Evolutionary conservation across 2,329 filamentous ascomycete genomes (phyloP).

Genomic region (Cytospora mali): DNA sequence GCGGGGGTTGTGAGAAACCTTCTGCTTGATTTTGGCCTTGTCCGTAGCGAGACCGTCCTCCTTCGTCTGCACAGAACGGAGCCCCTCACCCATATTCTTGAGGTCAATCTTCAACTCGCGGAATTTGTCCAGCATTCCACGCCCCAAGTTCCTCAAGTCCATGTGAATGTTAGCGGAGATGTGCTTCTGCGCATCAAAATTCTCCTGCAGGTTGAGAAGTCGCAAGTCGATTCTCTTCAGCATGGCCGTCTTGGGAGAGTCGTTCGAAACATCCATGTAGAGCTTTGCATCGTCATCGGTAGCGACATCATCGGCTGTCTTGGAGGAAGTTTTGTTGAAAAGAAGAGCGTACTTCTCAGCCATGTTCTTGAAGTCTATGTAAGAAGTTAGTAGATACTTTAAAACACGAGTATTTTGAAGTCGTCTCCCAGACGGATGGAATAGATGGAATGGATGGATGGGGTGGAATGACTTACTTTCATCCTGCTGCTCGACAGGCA

Average conservation of each 20-base stretch:
- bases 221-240: not conserved
- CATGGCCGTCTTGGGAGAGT: not conserved
- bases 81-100: not conserved
- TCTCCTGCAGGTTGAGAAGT: not conserved
- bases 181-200: not conserved
- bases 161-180: accelerated
- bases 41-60: not conserved
- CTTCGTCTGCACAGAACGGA: not conserved
- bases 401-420: not conserved
- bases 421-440: no score
- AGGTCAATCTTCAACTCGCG: not conserved
- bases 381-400: not conserved
- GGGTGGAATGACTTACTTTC: not conserved
- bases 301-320: not conserved
- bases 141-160: not conserved
- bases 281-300: not conserved
- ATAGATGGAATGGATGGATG: no score
- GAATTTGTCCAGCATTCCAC: no score
- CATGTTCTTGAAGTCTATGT: not conserved
- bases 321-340: not conserved
- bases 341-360: not conserved
- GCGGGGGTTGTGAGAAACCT: not conserved
- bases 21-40: not conserved
- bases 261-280: not conserved
- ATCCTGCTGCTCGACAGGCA: not conserved